Conservation (phyloP, 192 early-diverging fungal genomes). For the Linnemannia schmuckeri region DNA sequence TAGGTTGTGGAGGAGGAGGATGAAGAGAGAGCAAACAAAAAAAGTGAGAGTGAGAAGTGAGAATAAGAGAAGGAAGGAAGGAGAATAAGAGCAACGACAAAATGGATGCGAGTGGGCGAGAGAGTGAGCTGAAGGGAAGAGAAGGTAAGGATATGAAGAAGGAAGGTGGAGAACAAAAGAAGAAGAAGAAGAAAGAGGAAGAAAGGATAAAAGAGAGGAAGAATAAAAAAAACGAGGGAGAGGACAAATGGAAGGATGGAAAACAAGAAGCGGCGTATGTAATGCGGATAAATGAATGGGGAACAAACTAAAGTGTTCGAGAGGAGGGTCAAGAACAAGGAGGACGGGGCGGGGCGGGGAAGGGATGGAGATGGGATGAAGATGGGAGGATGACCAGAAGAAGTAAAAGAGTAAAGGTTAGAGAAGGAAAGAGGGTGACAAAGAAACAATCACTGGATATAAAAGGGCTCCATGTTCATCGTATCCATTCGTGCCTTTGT, state of each 20-base stretch:
- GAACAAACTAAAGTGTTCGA: background rate
- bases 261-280: background rate
- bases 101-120: background rate
- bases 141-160: background rate
- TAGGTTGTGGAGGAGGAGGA: background rate
- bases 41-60: background rate
- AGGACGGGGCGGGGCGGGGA: background rate
- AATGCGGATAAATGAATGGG: background rate
- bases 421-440: slow-evolving; percentile 1
- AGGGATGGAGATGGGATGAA: background rate
- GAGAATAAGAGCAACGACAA: background rate
- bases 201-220: background rate
- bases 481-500: too few species aligned
- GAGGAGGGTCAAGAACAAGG: background rate
- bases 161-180: background rate
- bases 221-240: background rate
- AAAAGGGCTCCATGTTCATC: background rate
- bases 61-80: background rate
- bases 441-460: background rate
- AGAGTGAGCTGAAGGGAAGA: background rate
- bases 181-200: background rate
- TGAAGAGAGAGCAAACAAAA: background rate
- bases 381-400: background rate
- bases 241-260: background rate
- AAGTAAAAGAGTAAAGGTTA: background rate